Percentiles rank a stretch among this genome's conserved stretches.
These are phyloP conservation scores for Aaosphaeria pasadenensis DNA, from an alignment of 2,329 filamentous ascomycete genomes.

Conservation along the genomic window DNA sequence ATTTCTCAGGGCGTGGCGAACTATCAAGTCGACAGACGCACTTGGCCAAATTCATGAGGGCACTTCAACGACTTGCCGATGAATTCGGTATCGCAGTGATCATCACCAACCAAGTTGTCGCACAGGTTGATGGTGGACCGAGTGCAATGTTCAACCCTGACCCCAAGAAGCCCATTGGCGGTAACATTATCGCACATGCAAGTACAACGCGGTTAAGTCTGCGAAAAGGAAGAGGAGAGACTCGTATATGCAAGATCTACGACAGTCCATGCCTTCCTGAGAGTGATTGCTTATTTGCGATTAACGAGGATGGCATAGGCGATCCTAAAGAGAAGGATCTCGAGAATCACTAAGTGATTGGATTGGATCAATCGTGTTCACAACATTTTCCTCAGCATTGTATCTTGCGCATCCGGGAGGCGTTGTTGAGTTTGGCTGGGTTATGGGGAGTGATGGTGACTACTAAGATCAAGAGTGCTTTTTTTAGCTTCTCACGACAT, in stretches of 20 bases:
- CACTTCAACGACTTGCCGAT: constrained; percentile 70
- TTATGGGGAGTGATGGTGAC: too few species aligned
- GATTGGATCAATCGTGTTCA: too few species aligned
- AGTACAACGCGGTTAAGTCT: constrained; percentile 91
- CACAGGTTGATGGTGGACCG: constrained; percentile 94
- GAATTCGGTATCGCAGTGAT: constrained; percentile 96
- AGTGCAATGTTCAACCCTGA: constrained; percentile 99
- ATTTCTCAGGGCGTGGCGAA: constrained; percentile 95
- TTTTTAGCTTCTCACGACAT: too few species aligned
- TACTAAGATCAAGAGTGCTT: too few species aligned
- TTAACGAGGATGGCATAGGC: constrained; percentile 93
- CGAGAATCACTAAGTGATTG: constrained; percentile 65
- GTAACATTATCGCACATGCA: constrained; percentile 97
- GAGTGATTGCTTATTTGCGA: constrained; percentile 94
- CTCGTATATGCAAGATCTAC: constrained; percentile 97
- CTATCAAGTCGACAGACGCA: constrained; percentile 90
- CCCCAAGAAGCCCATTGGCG: constrained; percentile 97
- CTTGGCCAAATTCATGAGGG: constrained; percentile 84
- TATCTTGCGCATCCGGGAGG: too few species aligned
- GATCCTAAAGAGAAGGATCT: constrained; percentile 94
- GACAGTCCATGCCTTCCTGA: constrained; percentile 96
- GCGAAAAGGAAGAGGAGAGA: constrained; percentile 94
- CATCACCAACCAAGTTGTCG: constrained; percentile 98
- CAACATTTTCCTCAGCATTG: too few species aligned
- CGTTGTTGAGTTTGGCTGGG: too few species aligned